Base-by-base conservation (phyloP, 78 protist species). In the Paulinella micropora region DNA sequence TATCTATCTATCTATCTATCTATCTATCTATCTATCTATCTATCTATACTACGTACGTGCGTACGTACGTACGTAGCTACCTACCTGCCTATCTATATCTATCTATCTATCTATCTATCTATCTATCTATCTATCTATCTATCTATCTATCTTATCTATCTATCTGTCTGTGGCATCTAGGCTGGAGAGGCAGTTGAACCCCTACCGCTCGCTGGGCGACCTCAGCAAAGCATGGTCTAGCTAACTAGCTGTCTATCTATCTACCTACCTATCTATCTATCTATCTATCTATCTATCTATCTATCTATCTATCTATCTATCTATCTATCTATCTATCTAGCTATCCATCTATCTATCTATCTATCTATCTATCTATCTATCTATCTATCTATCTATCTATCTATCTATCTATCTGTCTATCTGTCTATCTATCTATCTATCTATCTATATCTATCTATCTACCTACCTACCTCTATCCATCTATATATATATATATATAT, bases 151-250 rank as follows among this genome's bases (percentile, higher is more conserved):
- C 6, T 51, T 23, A 23, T 23, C 15, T 51, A 51, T 15, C 6
- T 51, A 51, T 51, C 6, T 51, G 73, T 51, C 6, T 51, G 6
- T 23, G 6, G 73, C 15, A 6, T 23, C 6, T 51, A 51, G 6
- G 15, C 15, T 64, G 23, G 34, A 28, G 15, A 64, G 28, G 84
- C 38, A 81, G 84, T 29, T 29, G 4, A 95, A 95, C 87, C 97
- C 97, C n/a, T 90, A 64, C 89, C 79, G 91, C 6, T 28, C 39
- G 3, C 87, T 95, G 3, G 97, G 96, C 67, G 94, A 91, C 1
- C 90, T 93, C 32, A 39, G 91, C 32, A 1, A 92, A 86, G 0
- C 0, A n/a, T 95, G 95, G 95, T 1, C 38, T 3, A 79, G 89
- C 77, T 40, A 39, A 34, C 88, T 86, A 35, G 31, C 9, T 34